These are phyloP conservation scores for Trichoderma aggressivum DNA, from an alignment of 2,329 filamentous ascomycete genomes.

Conservation along the genomic window DNA sequence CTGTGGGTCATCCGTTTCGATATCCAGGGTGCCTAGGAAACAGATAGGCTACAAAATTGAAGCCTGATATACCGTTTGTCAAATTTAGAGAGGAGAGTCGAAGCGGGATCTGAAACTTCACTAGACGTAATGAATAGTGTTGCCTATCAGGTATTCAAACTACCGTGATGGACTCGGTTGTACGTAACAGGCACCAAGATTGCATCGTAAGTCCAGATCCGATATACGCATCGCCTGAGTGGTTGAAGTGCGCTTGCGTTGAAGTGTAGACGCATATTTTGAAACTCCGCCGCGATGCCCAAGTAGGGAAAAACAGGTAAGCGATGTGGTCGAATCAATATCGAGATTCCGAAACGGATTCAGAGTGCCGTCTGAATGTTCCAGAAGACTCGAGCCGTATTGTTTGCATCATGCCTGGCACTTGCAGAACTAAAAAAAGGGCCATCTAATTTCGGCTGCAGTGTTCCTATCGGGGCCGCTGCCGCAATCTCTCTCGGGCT, in stretches of 20 bases:
- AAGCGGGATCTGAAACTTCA: not conserved
- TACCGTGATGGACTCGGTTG: not conserved
- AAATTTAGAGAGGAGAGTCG: not conserved
- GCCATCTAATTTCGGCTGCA: not conserved
- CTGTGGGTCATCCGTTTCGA: not conserved
- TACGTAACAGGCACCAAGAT: not conserved
- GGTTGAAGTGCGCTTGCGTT: not conserved
- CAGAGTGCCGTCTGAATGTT: not conserved
- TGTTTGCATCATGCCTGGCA: not conserved
- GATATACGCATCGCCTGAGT: not conserved
- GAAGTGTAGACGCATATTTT: not conserved
- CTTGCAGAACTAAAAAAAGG: slow-evolving; percentile 5
- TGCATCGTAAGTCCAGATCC: not conserved
- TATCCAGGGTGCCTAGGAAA: not conserved
- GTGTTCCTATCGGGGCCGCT: not conserved
- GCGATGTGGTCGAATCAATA: not conserved
- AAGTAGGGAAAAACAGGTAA: not conserved
- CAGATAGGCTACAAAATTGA: not conserved
- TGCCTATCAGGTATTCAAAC: not conserved
- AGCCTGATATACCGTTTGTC: not conserved
- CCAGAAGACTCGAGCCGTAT: not conserved
- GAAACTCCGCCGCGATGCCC: slow-evolving; percentile 4
- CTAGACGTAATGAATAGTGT: not conserved
- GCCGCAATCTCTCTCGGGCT: not conserved
- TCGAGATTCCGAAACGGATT: not conserved